Conservation (phyloP, 305 asterid species). For the Fraxinus nigra region DNA sequence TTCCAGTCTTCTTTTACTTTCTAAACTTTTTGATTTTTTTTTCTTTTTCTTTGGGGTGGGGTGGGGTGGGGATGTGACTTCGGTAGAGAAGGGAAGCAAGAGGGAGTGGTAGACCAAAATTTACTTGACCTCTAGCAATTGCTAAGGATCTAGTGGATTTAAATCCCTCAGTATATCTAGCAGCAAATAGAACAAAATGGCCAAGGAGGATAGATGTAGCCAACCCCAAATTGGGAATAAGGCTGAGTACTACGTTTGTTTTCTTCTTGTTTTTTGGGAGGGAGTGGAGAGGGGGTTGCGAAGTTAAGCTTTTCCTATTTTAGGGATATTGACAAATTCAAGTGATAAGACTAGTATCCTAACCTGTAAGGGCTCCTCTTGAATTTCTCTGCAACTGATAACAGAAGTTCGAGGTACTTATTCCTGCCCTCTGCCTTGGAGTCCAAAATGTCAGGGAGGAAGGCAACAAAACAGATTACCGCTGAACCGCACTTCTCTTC, state of each 20-base stretch:
- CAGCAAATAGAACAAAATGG: neutral
- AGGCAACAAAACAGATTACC: slow-evolving; percentile 81
- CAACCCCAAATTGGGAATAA: no score
- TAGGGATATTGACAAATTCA: slow-evolving; percentile 2
- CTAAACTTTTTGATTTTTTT: no score
- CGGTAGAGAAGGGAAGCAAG: no score
- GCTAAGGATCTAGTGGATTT: no score
- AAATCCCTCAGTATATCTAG: no score
- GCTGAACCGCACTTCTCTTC: slow-evolving; percentile 94
- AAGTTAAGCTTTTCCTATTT: neutral
- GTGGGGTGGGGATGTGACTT: no score
- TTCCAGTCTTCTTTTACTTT: neutral
- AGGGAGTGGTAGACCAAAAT: no score
- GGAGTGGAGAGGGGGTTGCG: neutral
- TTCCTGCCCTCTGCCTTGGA: slow-evolving; percentile 92
- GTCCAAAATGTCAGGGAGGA: slow-evolving; percentile 95
- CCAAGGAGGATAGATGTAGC: neutral
- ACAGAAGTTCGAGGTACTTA: slow-evolving; percentile 59
- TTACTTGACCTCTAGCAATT: no score
- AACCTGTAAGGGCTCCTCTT: slow-evolving; percentile 84
- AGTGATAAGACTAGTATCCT: slow-evolving; percentile 17
- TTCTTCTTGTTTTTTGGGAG: no score
- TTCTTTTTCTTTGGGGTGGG: neutral
- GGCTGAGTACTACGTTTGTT: no score
- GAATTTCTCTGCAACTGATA: slow-evolving; percentile 86